Conservation (phyloP, 495 filamentous ascomycete genomes). For the Lasiosphaeria hispida region DNA sequence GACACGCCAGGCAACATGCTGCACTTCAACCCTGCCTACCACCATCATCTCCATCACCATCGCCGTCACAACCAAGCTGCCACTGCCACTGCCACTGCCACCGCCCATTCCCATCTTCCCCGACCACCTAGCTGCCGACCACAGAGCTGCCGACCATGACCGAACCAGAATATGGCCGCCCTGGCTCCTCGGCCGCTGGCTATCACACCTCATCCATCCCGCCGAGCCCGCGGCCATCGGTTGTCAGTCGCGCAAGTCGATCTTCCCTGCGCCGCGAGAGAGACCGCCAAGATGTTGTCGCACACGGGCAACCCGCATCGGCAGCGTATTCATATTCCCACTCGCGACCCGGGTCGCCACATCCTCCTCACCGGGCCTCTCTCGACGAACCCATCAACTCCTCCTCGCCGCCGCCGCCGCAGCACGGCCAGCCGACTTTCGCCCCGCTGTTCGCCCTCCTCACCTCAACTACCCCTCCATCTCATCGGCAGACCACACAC, state of each 20-base stretch:
- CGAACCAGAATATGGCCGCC: conserved; percentile 23
- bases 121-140: background rate
- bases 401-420: conserved; percentile 7
- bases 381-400: background rate
- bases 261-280: conserved; percentile 31
- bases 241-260: conserved; percentile 25
- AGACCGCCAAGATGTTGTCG: conserved; percentile 20
- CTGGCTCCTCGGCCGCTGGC: conserved; percentile 25
- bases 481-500: conserved; percentile 46
- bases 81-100: background rate
- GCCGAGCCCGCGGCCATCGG: conserved; percentile 28
- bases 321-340: conserved; percentile 15
- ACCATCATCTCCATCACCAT: background rate
- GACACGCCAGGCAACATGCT: conserved; percentile 10
- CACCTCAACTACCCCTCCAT: conserved; percentile 40
- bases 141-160: conserved; percentile 16
- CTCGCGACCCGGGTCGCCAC: conserved; percentile 18
- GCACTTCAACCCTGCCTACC: background rate
- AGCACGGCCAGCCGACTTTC: conserved; percentile 43
- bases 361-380: conserved; percentile 1
- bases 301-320: background rate
- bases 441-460: conserved; percentile 66
- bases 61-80: background rate
- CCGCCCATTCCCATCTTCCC: background rate
- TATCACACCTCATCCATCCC: conserved; percentile 23